A percentile compares a stretch with the other conserved stretches of the same genome.
phyloP scores from a whole-genome alignment of 306 rosid genomes.

The Morella rubra region DNA sequence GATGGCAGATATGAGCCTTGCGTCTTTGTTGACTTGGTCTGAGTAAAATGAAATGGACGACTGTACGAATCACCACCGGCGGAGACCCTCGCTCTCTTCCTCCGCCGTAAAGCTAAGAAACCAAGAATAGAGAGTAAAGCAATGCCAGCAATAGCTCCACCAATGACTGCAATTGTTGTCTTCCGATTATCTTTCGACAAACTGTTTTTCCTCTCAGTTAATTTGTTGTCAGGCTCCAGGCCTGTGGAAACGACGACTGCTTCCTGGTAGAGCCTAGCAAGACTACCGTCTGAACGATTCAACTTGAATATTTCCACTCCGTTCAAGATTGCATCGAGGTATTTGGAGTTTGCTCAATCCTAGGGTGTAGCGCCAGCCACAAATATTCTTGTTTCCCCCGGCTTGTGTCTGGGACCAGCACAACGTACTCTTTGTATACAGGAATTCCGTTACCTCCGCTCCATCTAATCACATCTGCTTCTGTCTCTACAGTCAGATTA shows the following conservation, averaged over 20 bases:
- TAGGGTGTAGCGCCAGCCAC: slow-evolving; percentile 1
- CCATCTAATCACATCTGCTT: not conserved
- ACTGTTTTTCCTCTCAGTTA: too few relatives aligned
- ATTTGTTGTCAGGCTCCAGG: not conserved
- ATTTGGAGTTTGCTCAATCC: fast-evolving
- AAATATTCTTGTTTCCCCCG: not conserved
- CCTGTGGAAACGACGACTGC: fast-evolving
- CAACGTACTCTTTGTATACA: not conserved
- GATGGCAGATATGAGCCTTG: too few relatives aligned
- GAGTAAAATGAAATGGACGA: too few relatives aligned
- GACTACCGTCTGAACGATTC: not conserved
- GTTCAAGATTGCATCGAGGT: not conserved
- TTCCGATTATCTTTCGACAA: not conserved
- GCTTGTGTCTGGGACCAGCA: not conserved
- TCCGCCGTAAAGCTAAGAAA: too few relatives aligned
- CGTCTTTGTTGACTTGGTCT: too few relatives aligned
- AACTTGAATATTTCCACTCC: slow-evolving; percentile 30
- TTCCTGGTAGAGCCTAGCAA: slow-evolving; percentile 11
- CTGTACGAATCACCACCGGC: too few relatives aligned
- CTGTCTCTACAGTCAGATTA: not conserved
- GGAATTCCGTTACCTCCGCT: not conserved
- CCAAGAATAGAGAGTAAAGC: too few relatives aligned
- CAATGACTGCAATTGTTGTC: too few relatives aligned
- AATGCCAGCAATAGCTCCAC: too few relatives aligned
- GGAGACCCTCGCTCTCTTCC: too few relatives aligned